Evolutionary conservation across 1,284 basidiomycete genomes (phyloP), one percentile per base, ranked within the genome.

Genomic region (Malassezia equina): DNA sequence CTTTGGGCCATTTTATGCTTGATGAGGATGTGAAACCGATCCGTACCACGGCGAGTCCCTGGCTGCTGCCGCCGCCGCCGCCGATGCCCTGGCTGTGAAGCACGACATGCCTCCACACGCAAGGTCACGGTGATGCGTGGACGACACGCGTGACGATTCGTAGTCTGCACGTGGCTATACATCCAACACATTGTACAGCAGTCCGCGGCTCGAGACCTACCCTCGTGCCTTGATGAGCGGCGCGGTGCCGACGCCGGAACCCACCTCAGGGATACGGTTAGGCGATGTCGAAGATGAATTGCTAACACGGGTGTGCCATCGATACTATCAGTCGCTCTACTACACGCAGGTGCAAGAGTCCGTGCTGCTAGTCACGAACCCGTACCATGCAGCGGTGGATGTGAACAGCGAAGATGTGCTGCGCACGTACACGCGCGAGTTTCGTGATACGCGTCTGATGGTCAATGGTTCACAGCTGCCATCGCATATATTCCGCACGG

Each of bases 401-500:
- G 60, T 66, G 45, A 73, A 74, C 58, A 64, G 58, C 51, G 68
- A 70, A 51, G 71, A 71, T 21, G 55, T 61, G 27, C 58, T 74
- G 13, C 62, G 69, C 42, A 61, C 65, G 42, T 74, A 74, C 56
- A 64, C 61, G 15, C 43, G 54, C 28, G 64, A 71, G 36, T 67
- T 67, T 52, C 62, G 71, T 31, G 61, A 71, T 29, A 66, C 64
- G 36, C 63, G 58, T 42, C 59, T 64, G 42, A 61, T 55, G 42
- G 53, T 47, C 23, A 54, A 61, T 27, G 55, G 52, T 23, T 41
- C 45, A 9, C 19, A 52, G 17, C 78, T 85, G 0, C 81, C 83
- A 0, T 87, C 87, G 1, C 88, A 90, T 71, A 84, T 96, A 51
- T 96, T 93, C 76, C 84, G 88, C 61, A 80, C 88, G 33, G 86